These are phyloP conservation scores for Panicum virgatum DNA, from an alignment of 202 grass and related monocot genomes.

Conservation along the genomic window DNA sequence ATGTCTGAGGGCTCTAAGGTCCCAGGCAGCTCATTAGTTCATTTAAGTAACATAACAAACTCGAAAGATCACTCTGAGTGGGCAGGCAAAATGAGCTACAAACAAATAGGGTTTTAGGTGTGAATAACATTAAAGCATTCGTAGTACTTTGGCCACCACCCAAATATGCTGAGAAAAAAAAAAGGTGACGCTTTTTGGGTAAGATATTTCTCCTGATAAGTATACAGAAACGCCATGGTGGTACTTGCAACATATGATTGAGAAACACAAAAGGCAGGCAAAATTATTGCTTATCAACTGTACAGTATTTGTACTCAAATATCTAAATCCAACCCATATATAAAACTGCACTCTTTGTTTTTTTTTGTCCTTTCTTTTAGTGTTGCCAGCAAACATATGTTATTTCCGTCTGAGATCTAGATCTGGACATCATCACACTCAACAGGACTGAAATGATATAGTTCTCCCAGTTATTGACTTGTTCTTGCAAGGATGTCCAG, in stretches of 20 bases:
- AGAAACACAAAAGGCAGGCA: constrained; percentile 11
- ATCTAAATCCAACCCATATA: neutral
- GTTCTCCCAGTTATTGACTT: neutral
- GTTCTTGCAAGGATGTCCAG: neutral
- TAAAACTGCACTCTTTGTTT: neutral
- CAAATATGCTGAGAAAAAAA: neutral
- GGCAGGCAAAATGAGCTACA: constrained; percentile 21
- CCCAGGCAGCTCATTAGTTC: neutral
- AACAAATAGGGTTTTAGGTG: neutral
- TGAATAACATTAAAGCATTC: neutral
- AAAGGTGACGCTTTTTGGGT: neutral
- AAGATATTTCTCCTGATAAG: constrained; percentile 13
- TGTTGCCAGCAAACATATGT: neutral
- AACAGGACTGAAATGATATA: neutral
- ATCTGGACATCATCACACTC: neutral
- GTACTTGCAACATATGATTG: neutral
- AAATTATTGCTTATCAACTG: neutral
- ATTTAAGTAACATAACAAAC: constrained; percentile 24
- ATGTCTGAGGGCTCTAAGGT: neutral
- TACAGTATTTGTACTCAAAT: neutral
- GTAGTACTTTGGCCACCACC: neutral
- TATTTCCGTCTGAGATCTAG: neutral
- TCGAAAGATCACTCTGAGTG: neutral
- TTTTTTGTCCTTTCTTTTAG: neutral
- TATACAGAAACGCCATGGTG: neutral